phyloP scores from a whole-genome alignment of 495 filamentous ascomycete species.

The Articulospora tetracladia region DNA sequence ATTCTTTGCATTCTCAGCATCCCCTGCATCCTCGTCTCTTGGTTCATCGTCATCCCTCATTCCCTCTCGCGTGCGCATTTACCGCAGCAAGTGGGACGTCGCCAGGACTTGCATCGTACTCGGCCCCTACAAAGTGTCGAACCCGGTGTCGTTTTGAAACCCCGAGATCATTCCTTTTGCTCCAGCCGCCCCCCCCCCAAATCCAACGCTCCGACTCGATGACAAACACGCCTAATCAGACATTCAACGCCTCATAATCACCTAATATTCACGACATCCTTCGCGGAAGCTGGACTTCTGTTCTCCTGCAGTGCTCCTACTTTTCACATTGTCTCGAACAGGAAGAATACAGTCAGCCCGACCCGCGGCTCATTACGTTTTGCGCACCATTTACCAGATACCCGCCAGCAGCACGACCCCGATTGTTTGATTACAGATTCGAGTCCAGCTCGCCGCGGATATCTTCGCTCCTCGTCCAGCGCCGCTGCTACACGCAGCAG shows the following conservation, averaged over 20 bases:
- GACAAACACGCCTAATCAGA: not conserved
- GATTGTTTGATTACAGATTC: not conserved
- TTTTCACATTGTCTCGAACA: slow-evolving; percentile 3
- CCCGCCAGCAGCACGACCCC: not conserved
- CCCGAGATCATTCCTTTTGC: not conserved
- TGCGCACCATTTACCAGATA: not conserved
- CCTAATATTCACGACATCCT: not conserved
- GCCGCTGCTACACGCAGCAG: slow-evolving; percentile 10
- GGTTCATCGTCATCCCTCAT: too few species aligned
- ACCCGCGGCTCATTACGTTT: not conserved
- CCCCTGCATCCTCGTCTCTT: not conserved
- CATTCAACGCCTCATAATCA: not conserved
- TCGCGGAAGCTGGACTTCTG: slow-evolving; percentile 25
- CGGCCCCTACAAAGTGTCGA: too few species aligned
- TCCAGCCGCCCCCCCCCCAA: not conserved
- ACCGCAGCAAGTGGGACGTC: too few species aligned
- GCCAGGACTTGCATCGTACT: too few species aligned
- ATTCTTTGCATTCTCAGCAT: too few species aligned
- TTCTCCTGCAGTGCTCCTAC: not conserved
- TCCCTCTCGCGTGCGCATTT: too few species aligned
- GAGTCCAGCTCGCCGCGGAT: not conserved
- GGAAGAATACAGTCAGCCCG: not conserved
- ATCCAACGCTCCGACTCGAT: not conserved
- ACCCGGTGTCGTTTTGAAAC: too few species aligned
- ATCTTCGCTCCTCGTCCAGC: slow-evolving; percentile 1